Conservation (phyloP, 2,329 filamentous ascomycete species). For the Ramularia endophylla region DNA sequence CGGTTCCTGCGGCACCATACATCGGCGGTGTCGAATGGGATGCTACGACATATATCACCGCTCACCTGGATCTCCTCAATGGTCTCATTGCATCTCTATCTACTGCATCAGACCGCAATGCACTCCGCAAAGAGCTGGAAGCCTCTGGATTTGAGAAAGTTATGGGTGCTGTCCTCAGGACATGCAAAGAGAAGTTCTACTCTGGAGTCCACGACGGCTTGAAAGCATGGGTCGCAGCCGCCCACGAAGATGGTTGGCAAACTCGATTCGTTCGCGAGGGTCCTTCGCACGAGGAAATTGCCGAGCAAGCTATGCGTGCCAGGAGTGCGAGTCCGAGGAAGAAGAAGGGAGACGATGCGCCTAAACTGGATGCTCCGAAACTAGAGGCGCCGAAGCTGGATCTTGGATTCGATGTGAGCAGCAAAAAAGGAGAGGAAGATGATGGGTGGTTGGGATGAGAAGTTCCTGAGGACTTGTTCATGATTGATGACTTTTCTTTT, state of each 20-base stretch:
- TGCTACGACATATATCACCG: conserved; percentile 91
- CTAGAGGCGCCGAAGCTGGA: conserved; percentile 21
- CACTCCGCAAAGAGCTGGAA: conserved; percentile 67
- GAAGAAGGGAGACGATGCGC: conserved; percentile 24
- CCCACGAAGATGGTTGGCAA: conserved; percentile 81
- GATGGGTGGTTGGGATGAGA: conserved; percentile 29
- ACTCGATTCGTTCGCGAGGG: conserved; percentile 74
- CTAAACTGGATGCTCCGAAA: conserved; percentile 18
- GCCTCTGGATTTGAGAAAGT: conserved; percentile 88
- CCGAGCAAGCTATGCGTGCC: conserved; percentile 34
- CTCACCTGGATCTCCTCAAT: conserved; percentile 88
- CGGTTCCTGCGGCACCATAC: conserved; percentile 89
- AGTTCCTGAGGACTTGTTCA: conserved; percentile 1
- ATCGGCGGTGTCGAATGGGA: conserved; percentile 99
- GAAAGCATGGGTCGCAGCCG: conserved; percentile 84
- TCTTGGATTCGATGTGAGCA: conserved; percentile 19
- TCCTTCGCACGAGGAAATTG: conserved; percentile 42
- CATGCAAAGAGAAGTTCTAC: conserved; percentile 98
- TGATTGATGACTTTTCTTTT: background rate
- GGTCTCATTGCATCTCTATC: conserved; percentile 79
- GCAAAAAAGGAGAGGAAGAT: conserved; percentile 14
- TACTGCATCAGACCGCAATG: conserved; percentile 63
- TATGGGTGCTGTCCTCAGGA: conserved; percentile 75
- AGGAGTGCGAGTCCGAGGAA: conserved; percentile 34
- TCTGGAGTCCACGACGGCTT: conserved; percentile 83